Conservation (phyloP, 805 yeast genomes). For the Hyphopichia homilentoma region DNA sequence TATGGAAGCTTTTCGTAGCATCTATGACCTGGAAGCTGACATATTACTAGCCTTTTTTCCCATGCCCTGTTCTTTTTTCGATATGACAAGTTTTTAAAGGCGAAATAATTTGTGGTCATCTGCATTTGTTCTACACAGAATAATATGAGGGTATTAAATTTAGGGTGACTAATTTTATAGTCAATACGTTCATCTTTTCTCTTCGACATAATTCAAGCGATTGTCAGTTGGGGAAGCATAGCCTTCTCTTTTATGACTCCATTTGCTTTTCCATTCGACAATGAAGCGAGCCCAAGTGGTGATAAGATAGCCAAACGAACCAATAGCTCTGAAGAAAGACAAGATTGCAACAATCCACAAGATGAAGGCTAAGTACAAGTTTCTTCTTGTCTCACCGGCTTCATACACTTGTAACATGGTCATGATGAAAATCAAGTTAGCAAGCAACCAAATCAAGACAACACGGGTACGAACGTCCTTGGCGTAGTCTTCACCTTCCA, state of each 20-base stretch:
- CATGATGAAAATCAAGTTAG: slow-evolving; percentile 79
- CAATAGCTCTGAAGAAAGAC: slow-evolving; percentile 77
- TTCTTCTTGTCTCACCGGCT: slow-evolving; percentile 53
- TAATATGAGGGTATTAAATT: too few relatives aligned
- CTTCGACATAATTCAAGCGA: slow-evolving; percentile 21
- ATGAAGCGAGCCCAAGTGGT: slow-evolving; percentile 33
- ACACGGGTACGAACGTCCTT: slow-evolving; percentile 93
- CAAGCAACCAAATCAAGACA: slow-evolving; percentile 90
- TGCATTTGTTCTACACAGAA: too few relatives aligned
- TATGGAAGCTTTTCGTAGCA: too few relatives aligned
- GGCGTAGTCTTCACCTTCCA: slow-evolving; percentile 77
- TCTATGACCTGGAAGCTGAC: too few relatives aligned
- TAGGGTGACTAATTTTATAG: too few relatives aligned
- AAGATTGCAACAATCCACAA: slow-evolving; percentile 90
- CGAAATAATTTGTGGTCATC: too few relatives aligned
- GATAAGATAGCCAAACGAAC: slow-evolving; percentile 68
- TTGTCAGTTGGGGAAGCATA: slow-evolving; percentile 31
- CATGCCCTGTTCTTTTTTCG: too few relatives aligned
- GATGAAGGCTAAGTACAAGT: slow-evolving; percentile 77
- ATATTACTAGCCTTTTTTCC: too few relatives aligned
- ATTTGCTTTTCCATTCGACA: slow-evolving; percentile 38
- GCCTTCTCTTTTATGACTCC: slow-evolving; percentile 38
- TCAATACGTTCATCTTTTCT: too few relatives aligned
- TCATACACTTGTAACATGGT: slow-evolving; percentile 79
- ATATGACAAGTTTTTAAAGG: too few relatives aligned